Evolutionary conservation across 2,329 filamentous ascomycete genomes (phyloP), one percentile per base, ranked within the genome.

Genomic region (Falciphora oryzae): DNA sequence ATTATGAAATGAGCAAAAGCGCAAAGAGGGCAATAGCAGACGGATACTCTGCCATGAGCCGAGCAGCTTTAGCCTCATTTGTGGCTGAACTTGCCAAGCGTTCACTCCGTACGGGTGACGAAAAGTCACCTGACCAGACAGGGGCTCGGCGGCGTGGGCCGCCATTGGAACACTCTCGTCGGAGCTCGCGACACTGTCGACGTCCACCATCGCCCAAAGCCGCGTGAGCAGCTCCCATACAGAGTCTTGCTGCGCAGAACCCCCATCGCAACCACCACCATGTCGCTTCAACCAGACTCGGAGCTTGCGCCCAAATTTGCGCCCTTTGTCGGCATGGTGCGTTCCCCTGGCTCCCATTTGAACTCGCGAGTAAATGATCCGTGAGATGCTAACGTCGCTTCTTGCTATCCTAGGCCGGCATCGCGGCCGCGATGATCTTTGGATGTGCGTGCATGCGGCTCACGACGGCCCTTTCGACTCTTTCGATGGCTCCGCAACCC

Each of bases 291-390:
- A 53, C 44, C 44, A n/a, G 80, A 84, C 70, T 85, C 84, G 61
- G 85, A 88, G 70, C 78, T 87, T 67, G 81, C 89, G 66, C 91
- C 91, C 71, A 91, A 90, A 79, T 94, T 93, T 76, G 91, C 91
- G 80, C 91, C 91, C 71, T 95, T 94, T 81, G 84, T 94, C 76
- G 91, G 91, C 81, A 92, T 94, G 90, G 90, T 93, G 82, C 79
- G 88, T 80, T 64, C 53, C 62, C 61, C 66, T 31, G 57, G 32
- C 35, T 31, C 14, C 16, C 38, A 44, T 44, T 44, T 44, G 38
- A 53, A 25, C 44, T 25, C 44, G 22, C 11, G 44, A 4, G 7
- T 6, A 25, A n/a, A 53, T 53, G 44, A 53, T 4, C 5, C 2
- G 3, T 14, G 22, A n/a, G 44, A 53, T 53, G 44, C 44, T 53